phyloP scores from a whole-genome alignment of 306 rosid genomes.

The Fragaria nilgerrensis region DNA sequence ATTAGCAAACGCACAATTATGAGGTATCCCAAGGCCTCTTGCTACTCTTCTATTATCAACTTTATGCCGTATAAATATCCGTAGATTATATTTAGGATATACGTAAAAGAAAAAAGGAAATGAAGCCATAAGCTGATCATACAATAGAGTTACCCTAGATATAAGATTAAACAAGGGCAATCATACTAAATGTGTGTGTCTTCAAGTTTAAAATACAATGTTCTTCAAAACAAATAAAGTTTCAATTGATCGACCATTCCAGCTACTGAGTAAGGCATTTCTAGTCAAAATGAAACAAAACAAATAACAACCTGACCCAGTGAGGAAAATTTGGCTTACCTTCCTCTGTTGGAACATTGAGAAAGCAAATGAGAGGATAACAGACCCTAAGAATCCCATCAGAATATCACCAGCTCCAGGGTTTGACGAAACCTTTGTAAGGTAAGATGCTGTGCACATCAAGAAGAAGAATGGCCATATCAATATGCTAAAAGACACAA shows the following conservation, averaged over 20 bases:
- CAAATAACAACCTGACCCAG: background rate
- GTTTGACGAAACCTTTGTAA: constrained; percentile 72
- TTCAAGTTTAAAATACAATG: background rate
- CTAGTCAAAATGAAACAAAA: background rate
- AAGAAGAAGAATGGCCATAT: constrained; percentile 15
- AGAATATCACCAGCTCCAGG: constrained; percentile 96
- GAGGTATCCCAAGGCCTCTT: background rate
- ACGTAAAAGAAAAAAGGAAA: background rate
- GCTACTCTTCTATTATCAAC: background rate
- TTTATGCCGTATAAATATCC: background rate
- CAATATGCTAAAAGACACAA: background rate
- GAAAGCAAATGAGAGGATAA: constrained; percentile 95
- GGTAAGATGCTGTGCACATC: constrained; percentile 60
- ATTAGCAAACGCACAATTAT: background rate
- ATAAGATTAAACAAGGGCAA: background rate
- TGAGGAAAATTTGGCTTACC: constrained; percentile 41
- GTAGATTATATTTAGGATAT: background rate
- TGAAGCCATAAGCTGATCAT: background rate
- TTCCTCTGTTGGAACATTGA: constrained; percentile 96
- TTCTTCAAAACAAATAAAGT: background rate
- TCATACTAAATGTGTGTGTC: too few species aligned
- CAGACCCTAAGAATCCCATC: constrained; percentile 97
- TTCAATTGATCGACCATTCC: constrained; percentile 4
- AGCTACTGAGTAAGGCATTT: background rate
- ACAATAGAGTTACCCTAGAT: background rate